Evolutionary conservation across 176 grass and related monocot genomes (phyloP).

Genomic region (Ensete ventricosum): DNA sequence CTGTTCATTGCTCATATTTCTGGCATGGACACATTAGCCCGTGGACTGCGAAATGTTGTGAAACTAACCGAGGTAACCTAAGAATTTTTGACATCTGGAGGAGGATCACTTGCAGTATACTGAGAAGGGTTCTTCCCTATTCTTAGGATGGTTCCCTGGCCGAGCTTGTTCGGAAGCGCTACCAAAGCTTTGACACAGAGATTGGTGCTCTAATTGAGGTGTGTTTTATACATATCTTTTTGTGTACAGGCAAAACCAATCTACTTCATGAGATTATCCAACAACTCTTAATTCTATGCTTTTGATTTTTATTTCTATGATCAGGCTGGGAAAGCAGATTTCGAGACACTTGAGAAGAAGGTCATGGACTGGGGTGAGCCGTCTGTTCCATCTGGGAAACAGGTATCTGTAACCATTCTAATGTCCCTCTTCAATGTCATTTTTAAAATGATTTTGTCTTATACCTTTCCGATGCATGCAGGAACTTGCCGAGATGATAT

Average conservation of each 20-base stretch:
- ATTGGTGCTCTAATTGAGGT: slow-evolving; percentile 79
- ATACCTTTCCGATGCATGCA: slow-evolving; percentile 30
- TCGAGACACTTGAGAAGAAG: slow-evolving; percentile 20
- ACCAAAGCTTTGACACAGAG: slow-evolving; percentile 87
- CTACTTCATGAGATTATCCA: too few species aligned
- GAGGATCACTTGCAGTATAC: not conserved
- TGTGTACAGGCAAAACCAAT: too few species aligned
- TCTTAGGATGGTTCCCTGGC: slow-evolving; percentile 74
- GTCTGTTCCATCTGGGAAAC: slow-evolving; percentile 7
- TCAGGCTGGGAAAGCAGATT: not conserved
- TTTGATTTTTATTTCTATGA: too few species aligned
- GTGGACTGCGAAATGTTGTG: slow-evolving; percentile 70
- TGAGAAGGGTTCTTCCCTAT: not conserved
- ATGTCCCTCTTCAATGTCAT: too few species aligned
- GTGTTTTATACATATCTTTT: not conserved
- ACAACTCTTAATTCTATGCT: too few species aligned
- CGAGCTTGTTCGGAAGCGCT: slow-evolving; percentile 83
- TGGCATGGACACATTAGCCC: slow-evolving; percentile 90
- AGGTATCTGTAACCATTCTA: not conserved
- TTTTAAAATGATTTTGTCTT: not conserved
- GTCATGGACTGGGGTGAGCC: slow-evolving; percentile 11
- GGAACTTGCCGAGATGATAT: slow-evolving; percentile 79
- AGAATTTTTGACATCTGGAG: not conserved
- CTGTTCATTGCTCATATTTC: slow-evolving; percentile 92
- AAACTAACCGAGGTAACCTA: slow-evolving; percentile 70